These are phyloP conservation scores for Plasmodium billcollinsi DNA, from an alignment of 169 alveolate species.

Conservation along the genomic window DNA sequence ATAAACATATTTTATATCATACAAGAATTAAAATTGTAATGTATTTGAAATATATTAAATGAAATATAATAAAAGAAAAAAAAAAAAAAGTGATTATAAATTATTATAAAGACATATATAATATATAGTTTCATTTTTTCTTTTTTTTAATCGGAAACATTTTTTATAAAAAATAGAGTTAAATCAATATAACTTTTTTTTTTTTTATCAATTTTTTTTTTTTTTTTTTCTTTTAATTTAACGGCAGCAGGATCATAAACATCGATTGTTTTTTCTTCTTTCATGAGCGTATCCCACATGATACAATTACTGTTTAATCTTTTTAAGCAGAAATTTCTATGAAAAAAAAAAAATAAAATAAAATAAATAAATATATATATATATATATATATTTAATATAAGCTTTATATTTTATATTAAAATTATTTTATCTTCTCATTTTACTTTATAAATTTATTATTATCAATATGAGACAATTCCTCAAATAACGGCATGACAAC, in stretches of 20 bases:
- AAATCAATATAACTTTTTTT: constrained; percentile 76
- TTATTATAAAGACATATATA: background rate
- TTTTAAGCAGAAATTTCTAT: constrained; percentile 49
- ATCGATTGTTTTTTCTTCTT: constrained; percentile 49
- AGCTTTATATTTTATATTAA: no score
- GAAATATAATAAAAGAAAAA: no score
- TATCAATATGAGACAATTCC: constrained; percentile 80
- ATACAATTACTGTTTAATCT: constrained; percentile 47
- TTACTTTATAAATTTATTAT: constrained; percentile 58
- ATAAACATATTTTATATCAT: no score
- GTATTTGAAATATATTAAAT: no score
- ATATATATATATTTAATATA: background rate
- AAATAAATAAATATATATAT: constrained; percentile 17
- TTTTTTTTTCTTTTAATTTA: constrained; percentile 23
- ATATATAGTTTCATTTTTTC: background rate
- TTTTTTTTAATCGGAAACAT: constrained; percentile 50
- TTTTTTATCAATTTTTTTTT: constrained; percentile 37
- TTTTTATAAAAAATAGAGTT: constrained; percentile 62
- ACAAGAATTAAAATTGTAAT: no score
- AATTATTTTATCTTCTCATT: no score
- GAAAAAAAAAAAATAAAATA: constrained; percentile 8
- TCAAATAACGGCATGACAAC: constrained; percentile 93
- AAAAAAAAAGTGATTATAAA: no score
- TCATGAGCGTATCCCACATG: constrained; percentile 72
- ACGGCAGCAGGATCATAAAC: constrained; percentile 30